Evolutionary conservation across 495 filamentous ascomycete species (phyloP), one percentile per base, ranked within the genome.

Genomic region (Glonium stellatum): DNA sequence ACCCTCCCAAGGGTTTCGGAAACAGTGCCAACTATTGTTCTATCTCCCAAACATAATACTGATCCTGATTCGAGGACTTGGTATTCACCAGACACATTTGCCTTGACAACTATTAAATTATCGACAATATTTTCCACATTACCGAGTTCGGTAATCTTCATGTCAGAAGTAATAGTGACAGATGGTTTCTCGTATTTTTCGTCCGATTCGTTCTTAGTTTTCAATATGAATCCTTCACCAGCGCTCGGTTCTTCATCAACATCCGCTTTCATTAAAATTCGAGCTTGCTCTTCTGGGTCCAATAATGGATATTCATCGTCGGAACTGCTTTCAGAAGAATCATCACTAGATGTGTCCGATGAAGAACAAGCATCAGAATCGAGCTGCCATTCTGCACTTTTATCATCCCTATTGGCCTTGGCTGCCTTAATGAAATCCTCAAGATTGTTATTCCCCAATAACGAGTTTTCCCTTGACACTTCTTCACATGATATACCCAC

Each of bases 31-130:
- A 96, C 77, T 11, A 95, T 77, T 27, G 76, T 79, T 39, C 89
- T 78, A 65, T 93, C 81, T 63, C 82, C 83, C n/a, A 85, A 78
- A 71, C 89, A 95, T 1, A 98, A 81, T 15, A 95, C 77, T 0
- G 92, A 95, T 31, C 87, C 89, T 11, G 76, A 81, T 55, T 96
- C 88, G 11, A 97, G 78, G 0, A 96, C 92, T 68, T 85, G 83
- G 54, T 88, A 85, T 64, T 92, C 87, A 58, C 89, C 92, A 1
- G 87, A 82, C 0, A 77, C 82, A n/a, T 80, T 84, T 4, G 88
- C 91, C 69, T 87, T 86, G 68, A 98, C 84, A 21, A 97, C 78
- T 4, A 89, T 75, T 18, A 84, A 80, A 58, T 84, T 87, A 37
- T 89, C 88, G 31, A 97, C 84, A 34, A 88, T 77, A 11, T 82